These are phyloP conservation scores for Amauroascus niger DNA, from an alignment of 2,329 filamentous ascomycete genomes.

Conservation along the genomic window DNA sequence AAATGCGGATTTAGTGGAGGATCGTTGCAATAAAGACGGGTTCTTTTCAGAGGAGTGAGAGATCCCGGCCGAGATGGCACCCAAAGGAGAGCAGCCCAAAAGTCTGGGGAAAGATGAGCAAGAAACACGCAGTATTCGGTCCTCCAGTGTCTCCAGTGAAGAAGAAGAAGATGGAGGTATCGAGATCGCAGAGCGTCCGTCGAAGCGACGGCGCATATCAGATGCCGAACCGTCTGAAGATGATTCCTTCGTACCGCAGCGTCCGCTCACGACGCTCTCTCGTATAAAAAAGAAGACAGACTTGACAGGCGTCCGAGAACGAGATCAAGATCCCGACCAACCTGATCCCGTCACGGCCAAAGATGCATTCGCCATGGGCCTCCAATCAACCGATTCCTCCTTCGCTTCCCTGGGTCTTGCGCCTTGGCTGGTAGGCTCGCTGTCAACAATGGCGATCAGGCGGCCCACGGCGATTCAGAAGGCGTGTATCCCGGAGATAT, in stretches of 20 bases:
- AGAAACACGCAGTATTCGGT: neutral
- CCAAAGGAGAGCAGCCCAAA: neutral
- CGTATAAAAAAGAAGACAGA: slow-evolving; percentile 34
- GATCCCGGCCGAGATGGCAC: neutral
- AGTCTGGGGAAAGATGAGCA: neutral
- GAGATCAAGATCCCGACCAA: slow-evolving; percentile 19
- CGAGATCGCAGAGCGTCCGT: slow-evolving; percentile 21
- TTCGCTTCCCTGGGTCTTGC: slow-evolving; percentile 65
- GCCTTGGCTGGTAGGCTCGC: slow-evolving; percentile 79
- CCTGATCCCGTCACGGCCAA: slow-evolving; percentile 31
- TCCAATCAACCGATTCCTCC: slow-evolving; percentile 38
- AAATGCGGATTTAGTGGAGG: no score
- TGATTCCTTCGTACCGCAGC: slow-evolving; percentile 22
- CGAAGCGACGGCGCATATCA: slow-evolving; percentile 35
- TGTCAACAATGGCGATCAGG: slow-evolving; percentile 69
- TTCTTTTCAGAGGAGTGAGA: neutral
- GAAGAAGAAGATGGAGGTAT: neutral
- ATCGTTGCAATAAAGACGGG: no score
- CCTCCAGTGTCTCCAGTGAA: neutral
- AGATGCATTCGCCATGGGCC: slow-evolving; percentile 32
- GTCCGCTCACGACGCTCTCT: slow-evolving; percentile 29
- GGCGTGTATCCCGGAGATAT: slow-evolving; percentile 82
- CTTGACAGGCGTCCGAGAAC: slow-evolving; percentile 10
- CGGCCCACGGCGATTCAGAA: slow-evolving; percentile 87
- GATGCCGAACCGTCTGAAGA: slow-evolving; percentile 26